Base-by-base conservation (phyloP, 208 protist genomes). In the Kentomonas sorsogonicus region DNA sequence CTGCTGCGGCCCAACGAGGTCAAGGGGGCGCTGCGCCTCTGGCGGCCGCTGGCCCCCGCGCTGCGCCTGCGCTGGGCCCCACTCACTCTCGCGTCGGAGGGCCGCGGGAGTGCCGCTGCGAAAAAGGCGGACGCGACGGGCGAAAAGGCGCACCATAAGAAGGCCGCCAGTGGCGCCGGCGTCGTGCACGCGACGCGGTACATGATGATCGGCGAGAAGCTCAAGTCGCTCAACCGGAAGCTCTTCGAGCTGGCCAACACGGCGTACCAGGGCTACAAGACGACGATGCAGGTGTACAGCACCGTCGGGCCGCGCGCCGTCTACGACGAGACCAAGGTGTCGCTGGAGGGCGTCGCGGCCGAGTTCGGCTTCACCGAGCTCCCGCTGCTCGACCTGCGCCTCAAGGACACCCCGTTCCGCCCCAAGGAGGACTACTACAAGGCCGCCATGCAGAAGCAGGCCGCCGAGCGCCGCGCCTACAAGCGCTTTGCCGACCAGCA, bases 321-420 rank as follows among this genome's bases (percentile, higher is more conserved):
- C 16, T 91, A 86, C 70, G 57, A 86, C 51, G 78, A 79, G 70
- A 53, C 50, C 13, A 26, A 63, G 26, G 66, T 86, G 38, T 40
- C 69, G 18, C 69, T 91, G 16, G 51, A 73, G 50, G 72, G 68
- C 31, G 69, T 83, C 7, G 78, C 78, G 16, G 73, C 72, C 66
- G 79, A 91, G 69, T 88, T 91, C 31, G 84, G 84, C 38, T 88
- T 73, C 68, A 69, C 66, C 27, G 74, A 80, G 56, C 39, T 75
- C 18, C 84, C 84, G 22, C 58, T 87, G 70, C 54, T 91, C 16
- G 84, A 91, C 48, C 71, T 91, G 11, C 79, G 84, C 30, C 69
- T 82, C 13, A 82, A 81, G 58, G 77, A 88, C 55, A 91, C 76
- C 5, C 51, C 22, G 13, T 91, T 83, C 57, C 77, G 84, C 5